Evolutionary conservation across 208 protist genomes (phyloP), one percentile per base, ranked within the genome.

Genomic region (Trypanosoma avium): DNA sequence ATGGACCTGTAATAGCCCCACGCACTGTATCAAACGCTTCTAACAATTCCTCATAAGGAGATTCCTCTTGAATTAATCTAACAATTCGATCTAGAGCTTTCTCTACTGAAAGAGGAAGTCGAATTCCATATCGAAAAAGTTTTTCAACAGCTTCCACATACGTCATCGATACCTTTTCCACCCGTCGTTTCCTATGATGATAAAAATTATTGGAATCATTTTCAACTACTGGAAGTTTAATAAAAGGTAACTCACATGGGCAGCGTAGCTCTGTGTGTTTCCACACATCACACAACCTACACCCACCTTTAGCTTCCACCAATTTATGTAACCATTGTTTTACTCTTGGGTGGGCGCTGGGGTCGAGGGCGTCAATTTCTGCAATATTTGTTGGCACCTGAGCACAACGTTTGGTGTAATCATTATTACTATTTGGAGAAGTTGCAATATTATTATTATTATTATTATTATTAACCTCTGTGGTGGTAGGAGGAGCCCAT

Each of bases 11-110:
- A 13, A 86, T 68, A 10, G 86, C 81, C 12, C 86, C 89, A 9
- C 89, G 83, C 61, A 95, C 86, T 22, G 62, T 75, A 62, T 95
- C 89, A 48, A 90, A 90, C 21, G 89, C 86, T 15, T 71, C 74
- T 19, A 95, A 74, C n/a, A 95, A 35, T 38, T 91, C 77, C 19
- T 93, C 89, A 61, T 87, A 92, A 10, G 80, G 70, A 35, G 68
- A 50, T 52, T 91, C 82, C 4, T 85, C 72, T 36, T 71, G 60
- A 48, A 95, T 95, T 6, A 92, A 76, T 13, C 33, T 57, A 24
- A 81, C 81, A 36, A 93, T 56, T 36, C 53, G 33, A 68, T 95
- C 89, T 26, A 93, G 70, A 19, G 68, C 79, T 32, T 75, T 70
- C 12, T 77, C 71, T 24, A 73, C 30, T 21, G 61, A 63, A 46